A percentile compares a stretch with the other conserved stretches of the same genome.
These are phyloP conservation scores for Ganoderma lucidum DNA, from an alignment of 1,284 basidiomycete genomes.

Conservation along the genomic window DNA sequence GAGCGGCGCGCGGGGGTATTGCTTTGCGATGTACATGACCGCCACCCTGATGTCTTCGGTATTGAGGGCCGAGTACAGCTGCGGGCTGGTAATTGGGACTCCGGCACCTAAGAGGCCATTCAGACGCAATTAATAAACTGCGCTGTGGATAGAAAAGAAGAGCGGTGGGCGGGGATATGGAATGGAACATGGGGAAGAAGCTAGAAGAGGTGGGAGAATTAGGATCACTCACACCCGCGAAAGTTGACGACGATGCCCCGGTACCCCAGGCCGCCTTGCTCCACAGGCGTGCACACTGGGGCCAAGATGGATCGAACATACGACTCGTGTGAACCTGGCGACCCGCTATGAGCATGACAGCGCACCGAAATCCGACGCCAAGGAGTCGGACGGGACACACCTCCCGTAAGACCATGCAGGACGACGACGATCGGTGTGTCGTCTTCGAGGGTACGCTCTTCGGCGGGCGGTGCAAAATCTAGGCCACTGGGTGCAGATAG, in stretches of 20 bases:
- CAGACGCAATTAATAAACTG: slow-evolving; percentile 17
- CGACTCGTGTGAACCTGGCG: slow-evolving; percentile 83
- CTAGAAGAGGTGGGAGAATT: slow-evolving; percentile 14
- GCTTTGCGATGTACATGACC: slow-evolving; percentile 76
- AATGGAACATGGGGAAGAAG: slow-evolving; percentile 9
- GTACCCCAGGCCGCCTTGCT: slow-evolving; percentile 85
- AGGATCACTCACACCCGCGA: slow-evolving; percentile 78
- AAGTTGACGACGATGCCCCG: slow-evolving; percentile 91
- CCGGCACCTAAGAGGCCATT: slow-evolving; percentile 68
- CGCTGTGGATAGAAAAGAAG: slow-evolving; percentile 1
- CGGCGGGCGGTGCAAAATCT: slow-evolving; percentile 71
- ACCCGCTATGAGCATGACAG: slow-evolving; percentile 20
- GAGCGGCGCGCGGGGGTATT: slow-evolving; percentile 84
- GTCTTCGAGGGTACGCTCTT: slow-evolving; percentile 58
- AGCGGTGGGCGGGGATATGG: slow-evolving; percentile 1
- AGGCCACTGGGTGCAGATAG: slow-evolving; percentile 60
- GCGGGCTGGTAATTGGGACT: slow-evolving; percentile 80
- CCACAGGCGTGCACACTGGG: slow-evolving; percentile 71
- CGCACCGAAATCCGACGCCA: slow-evolving; percentile 13
- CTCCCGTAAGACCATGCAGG: slow-evolving; percentile 89
- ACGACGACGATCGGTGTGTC: slow-evolving; percentile 86
- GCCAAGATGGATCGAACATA: slow-evolving; percentile 86
- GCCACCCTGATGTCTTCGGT: slow-evolving; percentile 90
- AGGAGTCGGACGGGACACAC: slow-evolving; percentile 45
- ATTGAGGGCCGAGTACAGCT: slow-evolving; percentile 88